phyloP scores from a whole-genome alignment of 2,329 filamentous ascomycete genomes.

The Xylaria digitata region DNA sequence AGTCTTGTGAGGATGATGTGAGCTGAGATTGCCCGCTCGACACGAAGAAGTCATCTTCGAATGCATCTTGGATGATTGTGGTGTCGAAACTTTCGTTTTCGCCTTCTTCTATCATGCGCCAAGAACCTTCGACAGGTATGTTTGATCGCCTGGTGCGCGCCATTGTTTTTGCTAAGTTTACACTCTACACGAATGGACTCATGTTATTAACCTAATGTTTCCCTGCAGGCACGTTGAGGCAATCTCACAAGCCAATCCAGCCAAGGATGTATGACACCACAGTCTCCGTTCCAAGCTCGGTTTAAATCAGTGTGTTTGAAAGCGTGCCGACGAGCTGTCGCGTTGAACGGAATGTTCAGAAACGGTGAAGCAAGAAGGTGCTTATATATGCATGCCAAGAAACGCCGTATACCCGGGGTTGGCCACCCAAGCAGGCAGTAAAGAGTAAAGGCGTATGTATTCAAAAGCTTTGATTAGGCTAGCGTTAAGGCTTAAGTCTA shows the following conservation, averaged over 20 bases:
- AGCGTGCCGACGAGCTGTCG: not conserved
- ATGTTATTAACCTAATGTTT: not conserved
- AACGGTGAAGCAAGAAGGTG: not conserved
- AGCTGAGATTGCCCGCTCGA: conserved; percentile 62
- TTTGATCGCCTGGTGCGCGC: conserved; percentile 40
- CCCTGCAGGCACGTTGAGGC: not conserved
- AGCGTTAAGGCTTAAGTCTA: not conserved
- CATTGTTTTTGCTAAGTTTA: conserved; percentile 36
- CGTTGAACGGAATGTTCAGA: not conserved
- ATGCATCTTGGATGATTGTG: conserved; percentile 60
- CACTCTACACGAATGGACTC: conserved; percentile 3
- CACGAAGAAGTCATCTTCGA: conserved; percentile 54
- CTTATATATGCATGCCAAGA: conserved; percentile 35
- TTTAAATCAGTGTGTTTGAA: not conserved
- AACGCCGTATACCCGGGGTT: not conserved
- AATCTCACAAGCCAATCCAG: not conserved
- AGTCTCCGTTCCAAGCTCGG: not conserved
- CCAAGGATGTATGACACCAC: not conserved
- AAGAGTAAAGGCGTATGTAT: conserved; percentile 8
- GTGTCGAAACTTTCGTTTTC: conserved; percentile 72
- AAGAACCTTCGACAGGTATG: conserved; percentile 64
- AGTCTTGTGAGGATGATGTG: conserved; percentile 55
- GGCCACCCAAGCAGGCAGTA: conserved; percentile 16
- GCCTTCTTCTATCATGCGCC: conserved; percentile 69
- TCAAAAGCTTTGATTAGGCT: conserved; percentile 7